Evolutionary conservation across 805 yeast genomes (phyloP).

Genomic region (Metschnikowia bowlesiae): DNA sequence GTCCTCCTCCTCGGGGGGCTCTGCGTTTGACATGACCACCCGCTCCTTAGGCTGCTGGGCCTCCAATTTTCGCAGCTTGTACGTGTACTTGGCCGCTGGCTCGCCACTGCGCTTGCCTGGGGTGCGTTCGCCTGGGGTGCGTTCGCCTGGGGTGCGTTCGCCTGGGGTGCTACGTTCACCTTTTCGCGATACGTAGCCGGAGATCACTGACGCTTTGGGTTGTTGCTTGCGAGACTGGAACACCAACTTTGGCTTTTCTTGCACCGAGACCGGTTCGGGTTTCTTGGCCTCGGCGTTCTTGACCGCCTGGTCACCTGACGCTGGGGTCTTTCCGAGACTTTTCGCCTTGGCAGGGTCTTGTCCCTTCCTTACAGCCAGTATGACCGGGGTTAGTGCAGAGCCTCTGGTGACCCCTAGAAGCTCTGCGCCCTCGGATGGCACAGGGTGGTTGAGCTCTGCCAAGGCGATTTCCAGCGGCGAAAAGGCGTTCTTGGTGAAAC

Average conservation of each 20-base stretch:
- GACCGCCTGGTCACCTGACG: not conserved
- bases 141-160: not conserved
- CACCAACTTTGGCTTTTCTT: constrained; percentile 8
- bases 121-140: not conserved
- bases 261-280: not conserved
- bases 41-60: constrained; percentile 30
- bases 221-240: constrained; percentile 15
- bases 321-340: not conserved
- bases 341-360: not conserved
- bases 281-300: not conserved
- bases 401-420: constrained; percentile 32
- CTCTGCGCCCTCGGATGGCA: not conserved
- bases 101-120: not conserved
- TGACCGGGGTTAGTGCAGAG: constrained; percentile 16
- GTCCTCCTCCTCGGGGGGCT: constrained; percentile 1
- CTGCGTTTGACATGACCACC: constrained; percentile 29
- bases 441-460: constrained; percentile 14
- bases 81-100: constrained; percentile 16
- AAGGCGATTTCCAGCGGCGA: constrained; percentile 13
- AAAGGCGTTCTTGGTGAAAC: constrained; percentile 15
- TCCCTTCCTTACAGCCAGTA: no score
- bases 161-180: constrained; percentile 9
- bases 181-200: constrained; percentile 15
- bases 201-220: constrained; percentile 8
- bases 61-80: constrained; percentile 35